Base-by-base conservation (phyloP, 371 early-diverging fungal species). In the Mucor velutinosus region DNA sequence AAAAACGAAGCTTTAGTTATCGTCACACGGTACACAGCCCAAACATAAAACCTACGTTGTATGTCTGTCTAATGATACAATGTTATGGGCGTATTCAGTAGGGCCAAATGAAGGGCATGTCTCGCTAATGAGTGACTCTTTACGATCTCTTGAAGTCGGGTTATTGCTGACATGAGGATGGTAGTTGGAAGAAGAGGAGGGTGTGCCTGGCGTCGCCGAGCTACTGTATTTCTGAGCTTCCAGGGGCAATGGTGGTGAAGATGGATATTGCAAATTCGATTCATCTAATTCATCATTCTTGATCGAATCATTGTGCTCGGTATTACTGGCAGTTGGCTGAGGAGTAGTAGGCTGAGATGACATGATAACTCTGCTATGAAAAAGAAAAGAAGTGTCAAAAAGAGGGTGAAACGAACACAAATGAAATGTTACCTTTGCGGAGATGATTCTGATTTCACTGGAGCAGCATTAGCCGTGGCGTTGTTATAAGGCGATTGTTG, bases 31-130 rank as follows among this genome's bases (percentile, higher is more conserved):
- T 47, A 57, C 7, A 7, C 8, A 33, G 33, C 33, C 7, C 33
- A 47, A 7, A 21, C 17, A 19, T 6, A 19, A 33, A 25, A 60
- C 73, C 63, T 71, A 74, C 71, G 57, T 62, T 29, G 75, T 65
- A 37, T 65, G 68, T 69, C 75, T 71, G 57, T 75, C 72, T 43
- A 69, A 58, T 19, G 71, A 49, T 45, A 61, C 55, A 5, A 75
- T 65, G 23, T 75, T 75, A 47, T 68, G 71, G n/a, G 32, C 56
- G 43, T 71, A 71, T 27, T 71, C 66, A 33, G 75, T 75, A 33
- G 69, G 60, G n/a, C 65, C 69, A 58, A 75, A 75, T 39, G 68
- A 67, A 51, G 75, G 75, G 25, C 69, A 68, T 4, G 65, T 67
- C 39, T 75, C 71, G 4, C 65, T 60, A 7, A 64, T 55, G 21